These are phyloP conservation scores for Geosmithia putterillii DNA, from an alignment of 2,329 filamentous ascomycete genomes.

Conservation along the genomic window DNA sequence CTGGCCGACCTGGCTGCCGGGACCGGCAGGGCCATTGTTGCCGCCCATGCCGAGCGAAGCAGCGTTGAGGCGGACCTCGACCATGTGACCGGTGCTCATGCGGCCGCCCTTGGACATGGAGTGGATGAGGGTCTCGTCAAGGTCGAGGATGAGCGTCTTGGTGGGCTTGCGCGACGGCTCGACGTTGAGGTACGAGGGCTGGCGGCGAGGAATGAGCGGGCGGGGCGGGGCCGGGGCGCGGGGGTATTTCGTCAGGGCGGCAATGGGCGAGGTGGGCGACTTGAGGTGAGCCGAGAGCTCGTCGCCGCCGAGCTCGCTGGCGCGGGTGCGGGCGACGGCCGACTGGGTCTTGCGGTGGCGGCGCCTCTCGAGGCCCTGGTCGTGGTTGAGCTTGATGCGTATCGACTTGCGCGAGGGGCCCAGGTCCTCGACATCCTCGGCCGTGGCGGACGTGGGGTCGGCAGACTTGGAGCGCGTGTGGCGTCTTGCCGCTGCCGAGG, in stretches of 20 bases:
- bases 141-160: slow-evolving; percentile 89
- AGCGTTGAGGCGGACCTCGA: slow-evolving; percentile 82
- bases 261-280: slow-evolving; percentile 77
- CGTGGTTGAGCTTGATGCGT: slow-evolving; percentile 77
- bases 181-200: slow-evolving; percentile 72
- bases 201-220: slow-evolving; percentile 76
- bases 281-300: slow-evolving; percentile 74
- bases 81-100: slow-evolving; percentile 97
- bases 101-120: slow-evolving; percentile 93
- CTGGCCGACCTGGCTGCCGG: slow-evolving; percentile 29
- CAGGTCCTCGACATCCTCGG: slow-evolving; percentile 58
- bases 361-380: slow-evolving; percentile 61
- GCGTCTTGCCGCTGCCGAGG: no score
- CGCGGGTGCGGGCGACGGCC: slow-evolving; percentile 28
- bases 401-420: slow-evolving; percentile 64
- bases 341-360: slow-evolving; percentile 54
- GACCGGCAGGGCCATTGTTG: slow-evolving; percentile 31
- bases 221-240: slow-evolving; percentile 80
- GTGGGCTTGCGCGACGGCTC: slow-evolving; percentile 49
- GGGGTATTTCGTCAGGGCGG: slow-evolving; percentile 76
- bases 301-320: slow-evolving; percentile 21
- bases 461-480: slow-evolving; percentile 54
- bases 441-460: no score
- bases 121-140: slow-evolving; percentile 96
- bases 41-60: slow-evolving; percentile 56